Conservation (phyloP, 2,329 filamentous ascomycete genomes). For the Trichoderma citrinoviride region DNA sequence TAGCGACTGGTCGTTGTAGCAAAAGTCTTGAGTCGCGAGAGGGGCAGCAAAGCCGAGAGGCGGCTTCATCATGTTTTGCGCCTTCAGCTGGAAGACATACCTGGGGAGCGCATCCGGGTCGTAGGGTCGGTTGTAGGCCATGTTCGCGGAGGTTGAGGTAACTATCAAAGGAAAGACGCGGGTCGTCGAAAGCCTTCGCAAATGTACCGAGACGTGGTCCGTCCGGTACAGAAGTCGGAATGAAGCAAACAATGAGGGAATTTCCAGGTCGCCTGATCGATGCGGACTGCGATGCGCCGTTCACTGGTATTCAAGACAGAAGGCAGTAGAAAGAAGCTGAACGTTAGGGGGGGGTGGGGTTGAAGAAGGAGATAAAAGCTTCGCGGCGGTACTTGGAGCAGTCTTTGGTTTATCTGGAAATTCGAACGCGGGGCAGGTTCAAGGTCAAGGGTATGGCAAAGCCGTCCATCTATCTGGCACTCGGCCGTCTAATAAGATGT, state of each 20-base stretch:
- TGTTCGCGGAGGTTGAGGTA: constrained; percentile 38
- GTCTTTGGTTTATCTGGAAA: neutral
- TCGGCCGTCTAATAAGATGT: too few relatives aligned
- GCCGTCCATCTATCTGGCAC: too few relatives aligned
- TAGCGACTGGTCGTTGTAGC: neutral
- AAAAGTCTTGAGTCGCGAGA: neutral
- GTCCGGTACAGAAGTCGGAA: neutral
- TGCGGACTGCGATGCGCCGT: neutral
- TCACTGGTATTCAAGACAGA: neutral
- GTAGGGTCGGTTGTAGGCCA: constrained; percentile 93
- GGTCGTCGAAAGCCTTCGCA: neutral
- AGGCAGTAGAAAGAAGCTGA: neutral
- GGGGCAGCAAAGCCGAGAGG: neutral
- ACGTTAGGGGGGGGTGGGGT: neutral
- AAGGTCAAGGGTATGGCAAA: too few relatives aligned
- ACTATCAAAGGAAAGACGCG: neutral
- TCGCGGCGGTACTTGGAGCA: neutral
- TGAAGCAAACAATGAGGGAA: neutral
- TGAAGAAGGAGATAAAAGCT: neutral
- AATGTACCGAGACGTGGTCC: neutral
- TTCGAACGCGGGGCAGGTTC: too few relatives aligned
- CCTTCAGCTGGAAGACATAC: constrained; percentile 51
- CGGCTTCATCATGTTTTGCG: constrained; percentile 2
- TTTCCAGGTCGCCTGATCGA: neutral
- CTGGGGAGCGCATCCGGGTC: constrained; percentile 94